phyloP scores from a whole-genome alignment of 2,329 filamentous ascomycete species.

The Cladorrhinum sp. region DNA sequence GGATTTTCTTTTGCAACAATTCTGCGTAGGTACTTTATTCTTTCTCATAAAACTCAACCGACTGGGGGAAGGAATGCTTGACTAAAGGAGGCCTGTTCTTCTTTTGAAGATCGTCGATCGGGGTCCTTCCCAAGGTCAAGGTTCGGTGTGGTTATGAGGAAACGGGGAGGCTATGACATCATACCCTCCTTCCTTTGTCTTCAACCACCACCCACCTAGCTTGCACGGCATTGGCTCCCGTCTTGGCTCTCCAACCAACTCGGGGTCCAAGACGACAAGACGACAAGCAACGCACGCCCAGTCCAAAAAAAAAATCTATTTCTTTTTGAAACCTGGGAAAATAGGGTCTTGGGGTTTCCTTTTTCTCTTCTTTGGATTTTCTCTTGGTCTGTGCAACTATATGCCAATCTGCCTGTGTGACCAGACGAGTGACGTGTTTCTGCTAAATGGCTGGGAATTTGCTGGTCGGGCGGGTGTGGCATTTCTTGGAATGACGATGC shows the following conservation, averaged over 20 bases:
- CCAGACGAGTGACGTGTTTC: neutral
- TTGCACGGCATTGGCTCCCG: neutral
- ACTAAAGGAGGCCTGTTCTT: too few relatives aligned
- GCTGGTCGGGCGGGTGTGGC: too few relatives aligned
- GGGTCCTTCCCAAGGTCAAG: too few relatives aligned
- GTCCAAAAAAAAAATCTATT: neutral
- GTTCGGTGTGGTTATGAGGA: too few relatives aligned
- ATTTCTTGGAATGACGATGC: neutral
- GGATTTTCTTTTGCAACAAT: too few relatives aligned
- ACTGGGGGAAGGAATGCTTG: too few relatives aligned
- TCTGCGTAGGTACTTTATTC: too few relatives aligned
- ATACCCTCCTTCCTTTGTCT: neutral
- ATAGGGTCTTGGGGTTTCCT: neutral
- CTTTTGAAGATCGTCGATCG: too few relatives aligned
- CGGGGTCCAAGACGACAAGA: neutral
- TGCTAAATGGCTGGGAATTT: neutral
- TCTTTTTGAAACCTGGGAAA: too few relatives aligned
- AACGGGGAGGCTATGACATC: neutral
- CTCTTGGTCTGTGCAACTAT: neutral
- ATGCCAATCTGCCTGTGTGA: neutral
- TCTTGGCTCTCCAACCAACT: neutral
- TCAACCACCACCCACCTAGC: neutral
- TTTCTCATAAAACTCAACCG: too few relatives aligned
- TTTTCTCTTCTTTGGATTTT: neutral
- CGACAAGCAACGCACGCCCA: neutral